Evolutionary conservation across 1,284 basidiomycete species (phyloP).

Genomic region (Erythrobasidium hasegawianum): DNA sequence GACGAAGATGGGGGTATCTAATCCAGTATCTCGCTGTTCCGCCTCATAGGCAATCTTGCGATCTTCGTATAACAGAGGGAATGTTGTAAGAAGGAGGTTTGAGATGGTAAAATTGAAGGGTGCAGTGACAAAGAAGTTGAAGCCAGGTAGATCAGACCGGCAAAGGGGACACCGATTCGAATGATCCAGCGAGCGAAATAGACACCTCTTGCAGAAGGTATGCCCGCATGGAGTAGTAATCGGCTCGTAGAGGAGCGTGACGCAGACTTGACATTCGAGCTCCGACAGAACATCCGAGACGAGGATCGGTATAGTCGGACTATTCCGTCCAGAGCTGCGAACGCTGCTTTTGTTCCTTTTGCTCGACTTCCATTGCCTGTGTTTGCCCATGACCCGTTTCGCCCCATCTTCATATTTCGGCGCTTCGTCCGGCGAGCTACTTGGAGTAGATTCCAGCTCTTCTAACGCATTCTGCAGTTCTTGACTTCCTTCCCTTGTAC

Average conservation of each 20-base stretch:
- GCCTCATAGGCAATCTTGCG: constrained; percentile 26
- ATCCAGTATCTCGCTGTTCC: constrained; percentile 48
- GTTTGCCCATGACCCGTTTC: constrained; percentile 5
- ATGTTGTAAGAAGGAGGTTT: constrained; percentile 37
- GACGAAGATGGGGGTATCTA: constrained; percentile 87
- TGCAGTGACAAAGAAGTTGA: constrained; percentile 38
- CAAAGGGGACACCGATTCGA: constrained; percentile 77
- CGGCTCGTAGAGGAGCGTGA: constrained; percentile 74
- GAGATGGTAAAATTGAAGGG: constrained; percentile 38
- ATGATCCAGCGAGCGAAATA: constrained; percentile 85
- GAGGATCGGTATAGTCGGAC: constrained; percentile 17
- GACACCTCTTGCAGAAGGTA: constrained; percentile 84
- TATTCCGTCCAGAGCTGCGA: not conserved
- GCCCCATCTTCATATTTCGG: constrained; percentile 13
- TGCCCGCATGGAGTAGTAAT: constrained; percentile 92
- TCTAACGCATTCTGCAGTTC: constrained; percentile 19
- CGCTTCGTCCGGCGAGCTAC: constrained; percentile 19
- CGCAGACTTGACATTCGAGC: constrained; percentile 86
- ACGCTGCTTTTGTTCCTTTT: not conserved
- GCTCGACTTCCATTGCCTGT: not conserved
- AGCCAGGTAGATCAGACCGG: constrained; percentile 51
- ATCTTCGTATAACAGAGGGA: constrained; percentile 41
- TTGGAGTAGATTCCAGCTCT: not conserved
- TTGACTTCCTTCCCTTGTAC: constrained; percentile 37
- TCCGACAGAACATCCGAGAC: constrained; percentile 61